Conservation (phyloP, 1,284 basidiomycete species). For the Fomitopsis palustris region DNA sequence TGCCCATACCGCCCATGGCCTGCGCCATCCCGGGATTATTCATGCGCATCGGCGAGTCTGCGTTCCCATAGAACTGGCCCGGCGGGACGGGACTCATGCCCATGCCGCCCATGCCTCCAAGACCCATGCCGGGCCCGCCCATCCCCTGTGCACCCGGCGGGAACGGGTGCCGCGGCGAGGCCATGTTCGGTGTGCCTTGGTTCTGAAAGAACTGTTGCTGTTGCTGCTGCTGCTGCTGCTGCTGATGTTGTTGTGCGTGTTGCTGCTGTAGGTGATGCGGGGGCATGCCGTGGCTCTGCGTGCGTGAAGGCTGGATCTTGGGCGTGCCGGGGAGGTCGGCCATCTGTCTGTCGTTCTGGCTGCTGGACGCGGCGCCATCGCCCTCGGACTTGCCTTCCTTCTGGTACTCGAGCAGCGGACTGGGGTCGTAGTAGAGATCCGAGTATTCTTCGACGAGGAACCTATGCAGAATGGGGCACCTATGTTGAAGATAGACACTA, state of each 20-base stretch:
- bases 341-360: slow-evolving; percentile 1
- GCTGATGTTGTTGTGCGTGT: no score
- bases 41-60: slow-evolving; percentile 32
- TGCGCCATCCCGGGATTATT: slow-evolving; percentile 26
- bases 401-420: slow-evolving; percentile 39
- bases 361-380: slow-evolving; percentile 10
- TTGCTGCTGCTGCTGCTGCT: neutral
- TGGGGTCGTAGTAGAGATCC: slow-evolving; percentile 63
- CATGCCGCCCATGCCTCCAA: slow-evolving; percentile 3
- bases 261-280: slow-evolving; percentile 4
- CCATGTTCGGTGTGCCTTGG: slow-evolving; percentile 18
- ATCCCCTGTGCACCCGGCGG: slow-evolving; percentile 25
- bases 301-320: slow-evolving; percentile 12
- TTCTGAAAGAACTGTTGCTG: slow-evolving; percentile 6
- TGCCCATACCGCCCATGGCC: slow-evolving; percentile 22
- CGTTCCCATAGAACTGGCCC: slow-evolving; percentile 27
- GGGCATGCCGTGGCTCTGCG: slow-evolving; percentile 10
- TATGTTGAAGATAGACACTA: neutral
- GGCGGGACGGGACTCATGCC: slow-evolving; percentile 22
- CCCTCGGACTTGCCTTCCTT: slow-evolving; percentile 26
- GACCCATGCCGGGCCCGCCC: slow-evolving; percentile 10
- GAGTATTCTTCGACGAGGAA: slow-evolving; percentile 56
- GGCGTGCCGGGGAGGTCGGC: slow-evolving; percentile 9
- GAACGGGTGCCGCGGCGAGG: slow-evolving; percentile 33
- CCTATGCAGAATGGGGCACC: slow-evolving; percentile 29